These are phyloP conservation scores for Phoma sp. DNA, from an alignment of 2,329 filamentous ascomycete genomes.

Conservation along the genomic window DNA sequence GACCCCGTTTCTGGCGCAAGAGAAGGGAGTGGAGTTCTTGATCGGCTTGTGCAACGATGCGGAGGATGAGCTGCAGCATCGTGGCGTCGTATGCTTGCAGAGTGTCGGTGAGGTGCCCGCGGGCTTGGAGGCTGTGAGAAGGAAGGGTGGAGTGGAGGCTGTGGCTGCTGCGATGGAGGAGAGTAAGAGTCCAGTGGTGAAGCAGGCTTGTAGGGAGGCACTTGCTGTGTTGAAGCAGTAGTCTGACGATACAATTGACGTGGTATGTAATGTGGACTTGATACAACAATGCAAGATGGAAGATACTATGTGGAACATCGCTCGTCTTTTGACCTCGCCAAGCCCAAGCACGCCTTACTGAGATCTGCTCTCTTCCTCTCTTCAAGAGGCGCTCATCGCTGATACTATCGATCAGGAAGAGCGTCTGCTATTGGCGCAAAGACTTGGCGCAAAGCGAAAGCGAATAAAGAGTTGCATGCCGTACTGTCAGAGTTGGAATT, in stretches of 20 bases:
- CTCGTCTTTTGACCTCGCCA: no score
- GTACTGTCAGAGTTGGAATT: no score
- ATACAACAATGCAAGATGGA: slow-evolving; percentile 39
- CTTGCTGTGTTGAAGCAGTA: slow-evolving; percentile 64
- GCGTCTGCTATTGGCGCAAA: no score
- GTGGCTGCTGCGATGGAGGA: slow-evolving; percentile 74
- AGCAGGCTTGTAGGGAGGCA: slow-evolving; percentile 73
- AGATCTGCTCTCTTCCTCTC: no score
- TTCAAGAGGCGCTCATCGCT: no score
- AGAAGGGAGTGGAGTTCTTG: slow-evolving; percentile 77
- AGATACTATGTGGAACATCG: neutral
- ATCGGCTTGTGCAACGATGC: slow-evolving; percentile 78
- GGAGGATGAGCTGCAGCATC: slow-evolving; percentile 68
- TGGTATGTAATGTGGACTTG: no score
- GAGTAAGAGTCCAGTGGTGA: slow-evolving; percentile 70
- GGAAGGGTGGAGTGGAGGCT: slow-evolving; percentile 68
- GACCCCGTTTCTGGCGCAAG: slow-evolving; percentile 67
- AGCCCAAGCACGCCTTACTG: no score
- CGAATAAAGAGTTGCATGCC: no score
- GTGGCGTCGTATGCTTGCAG: slow-evolving; percentile 76
- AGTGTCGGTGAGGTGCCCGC: slow-evolving; percentile 71
- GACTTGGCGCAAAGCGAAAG: no score
- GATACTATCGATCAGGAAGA: no score
- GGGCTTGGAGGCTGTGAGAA: slow-evolving; percentile 50
- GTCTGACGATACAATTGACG: neutral